These are phyloP conservation scores for Apiotrichum mycotoxinovorans DNA, from an alignment of 1,284 basidiomycete genomes.

Conservation along the genomic window DNA sequence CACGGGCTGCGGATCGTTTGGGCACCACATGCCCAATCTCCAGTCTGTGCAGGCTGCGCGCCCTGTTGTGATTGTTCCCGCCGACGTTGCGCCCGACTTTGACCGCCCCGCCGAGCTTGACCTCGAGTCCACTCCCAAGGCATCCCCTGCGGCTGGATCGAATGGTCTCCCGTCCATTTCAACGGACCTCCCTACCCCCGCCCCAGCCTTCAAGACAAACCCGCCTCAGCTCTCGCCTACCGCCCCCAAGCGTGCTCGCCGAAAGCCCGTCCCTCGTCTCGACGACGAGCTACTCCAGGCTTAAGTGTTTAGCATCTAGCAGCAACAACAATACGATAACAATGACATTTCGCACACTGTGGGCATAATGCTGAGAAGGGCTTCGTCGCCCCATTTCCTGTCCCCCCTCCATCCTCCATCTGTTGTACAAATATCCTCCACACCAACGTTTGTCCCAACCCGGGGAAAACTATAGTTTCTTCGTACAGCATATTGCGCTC, in stretches of 20 bases:
- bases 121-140: constrained; percentile 4
- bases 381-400: not conserved
- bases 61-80: constrained; percentile 5
- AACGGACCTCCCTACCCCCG: not conserved
- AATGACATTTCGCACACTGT: not conserved
- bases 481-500: not conserved
- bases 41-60: not conserved
- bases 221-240: constrained; percentile 6
- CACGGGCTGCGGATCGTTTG: not conserved
- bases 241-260: constrained; percentile 16
- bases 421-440: not conserved
- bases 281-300: constrained; percentile 12
- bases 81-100: constrained; percentile 1
- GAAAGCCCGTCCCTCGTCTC: constrained; percentile 24
- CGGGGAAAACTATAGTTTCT: not conserved
- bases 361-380: not conserved
- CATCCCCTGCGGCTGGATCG: not conserved
- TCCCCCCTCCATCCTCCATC: not conserved
- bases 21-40: not conserved
- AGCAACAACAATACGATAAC: not conserved
- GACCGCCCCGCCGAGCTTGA: not conserved
- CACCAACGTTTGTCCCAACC: not conserved
- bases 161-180: not conserved
- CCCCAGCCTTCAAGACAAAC: not conserved
- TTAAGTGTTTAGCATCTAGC: not conserved